A percentile compares a stretch with the other conserved stretches of the same genome.
These are phyloP conservation scores for Rhynchosporium agropyri DNA, from an alignment of 2,329 filamentous ascomycete genomes.

Conservation along the genomic window DNA sequence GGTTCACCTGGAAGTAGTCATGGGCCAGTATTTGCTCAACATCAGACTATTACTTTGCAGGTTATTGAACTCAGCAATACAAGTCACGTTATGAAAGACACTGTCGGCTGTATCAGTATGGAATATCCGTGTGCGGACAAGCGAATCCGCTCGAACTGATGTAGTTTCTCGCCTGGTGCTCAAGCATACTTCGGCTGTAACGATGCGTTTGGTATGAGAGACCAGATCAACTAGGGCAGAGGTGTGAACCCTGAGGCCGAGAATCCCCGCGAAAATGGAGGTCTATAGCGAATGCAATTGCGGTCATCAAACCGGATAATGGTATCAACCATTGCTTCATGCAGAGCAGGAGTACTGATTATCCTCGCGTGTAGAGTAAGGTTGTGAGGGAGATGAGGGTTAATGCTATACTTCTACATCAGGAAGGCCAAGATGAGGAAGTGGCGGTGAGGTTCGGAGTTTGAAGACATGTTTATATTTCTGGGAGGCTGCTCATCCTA, in stretches of 20 bases:
- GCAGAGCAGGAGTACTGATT: slow-evolving; percentile 12
- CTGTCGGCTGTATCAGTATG: slow-evolving; percentile 14
- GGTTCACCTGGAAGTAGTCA: slow-evolving; percentile 18
- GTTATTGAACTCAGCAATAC: slow-evolving; percentile 21
- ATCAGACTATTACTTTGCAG: slow-evolving; percentile 17
- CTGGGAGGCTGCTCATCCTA: slow-evolving; percentile 14
- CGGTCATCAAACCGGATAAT: slow-evolving; percentile 14
- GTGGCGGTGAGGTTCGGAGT: slow-evolving; percentile 16
- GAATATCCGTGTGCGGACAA: slow-evolving; percentile 20
- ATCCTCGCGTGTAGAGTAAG: slow-evolving; percentile 3
- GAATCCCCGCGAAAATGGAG: slow-evolving; percentile 1
- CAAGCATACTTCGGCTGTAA: slow-evolving; percentile 18
- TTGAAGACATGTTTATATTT: slow-evolving; percentile 20
- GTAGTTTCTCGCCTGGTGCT: slow-evolving; percentile 14
- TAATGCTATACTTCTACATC: slow-evolving; percentile 16
- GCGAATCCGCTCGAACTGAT: slow-evolving; percentile 10
- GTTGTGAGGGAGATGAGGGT: slow-evolving; percentile 16
- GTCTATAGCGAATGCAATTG: slow-evolving; percentile 17
- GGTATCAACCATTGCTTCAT: slow-evolving; percentile 20
- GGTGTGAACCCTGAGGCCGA: neutral
- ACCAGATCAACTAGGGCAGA: neutral
- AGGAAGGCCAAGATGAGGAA: neutral
- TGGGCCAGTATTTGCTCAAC: slow-evolving; percentile 10
- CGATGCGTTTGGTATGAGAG: slow-evolving; percentile 7
- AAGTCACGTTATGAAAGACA: slow-evolving; percentile 17